Conservation (phyloP, 2,329 filamentous ascomycete species). For the Lasiodiplodia citricola region DNA sequence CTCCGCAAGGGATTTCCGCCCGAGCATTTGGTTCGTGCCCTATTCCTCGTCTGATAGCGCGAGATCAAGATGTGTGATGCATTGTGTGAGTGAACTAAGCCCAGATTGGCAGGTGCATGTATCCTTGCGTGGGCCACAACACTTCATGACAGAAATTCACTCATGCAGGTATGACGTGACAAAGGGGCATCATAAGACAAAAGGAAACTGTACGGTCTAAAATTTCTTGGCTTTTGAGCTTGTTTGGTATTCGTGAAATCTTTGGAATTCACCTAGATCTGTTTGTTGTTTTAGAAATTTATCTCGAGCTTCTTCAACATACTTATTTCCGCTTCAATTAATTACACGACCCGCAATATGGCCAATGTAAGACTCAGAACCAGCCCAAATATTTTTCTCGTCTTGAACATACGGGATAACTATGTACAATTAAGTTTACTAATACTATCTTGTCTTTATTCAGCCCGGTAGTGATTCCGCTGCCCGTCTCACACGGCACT, state of each 20-base stretch:
- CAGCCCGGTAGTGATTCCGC: not conserved
- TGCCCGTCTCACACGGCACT: conserved; percentile 4
- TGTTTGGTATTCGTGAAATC: not conserved
- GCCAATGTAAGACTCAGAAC: not conserved
- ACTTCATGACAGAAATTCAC: not conserved
- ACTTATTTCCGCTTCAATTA: not conserved
- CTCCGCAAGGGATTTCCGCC: not conserved
- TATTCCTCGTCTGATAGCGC: not conserved
- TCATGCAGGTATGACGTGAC: conserved; percentile 11
- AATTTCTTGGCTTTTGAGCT: not conserved
- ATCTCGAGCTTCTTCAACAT: not conserved
- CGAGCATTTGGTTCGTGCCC: not conserved
- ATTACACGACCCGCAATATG: not conserved
- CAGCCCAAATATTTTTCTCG: not conserved
- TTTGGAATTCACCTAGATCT: not conserved
- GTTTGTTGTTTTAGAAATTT: too few relatives aligned
- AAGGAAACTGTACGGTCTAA: not conserved
- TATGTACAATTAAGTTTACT: not conserved
- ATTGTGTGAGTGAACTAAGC: conserved; percentile 4
- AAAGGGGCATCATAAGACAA: not conserved
- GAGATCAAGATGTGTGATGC: not conserved
- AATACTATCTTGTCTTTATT: not conserved
- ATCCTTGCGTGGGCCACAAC: not conserved
- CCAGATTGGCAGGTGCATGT: conserved; percentile 13
- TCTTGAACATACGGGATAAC: not conserved